Conservation (phyloP, 306 rosid genomes). For the Potentilla sterilis region DNA sequence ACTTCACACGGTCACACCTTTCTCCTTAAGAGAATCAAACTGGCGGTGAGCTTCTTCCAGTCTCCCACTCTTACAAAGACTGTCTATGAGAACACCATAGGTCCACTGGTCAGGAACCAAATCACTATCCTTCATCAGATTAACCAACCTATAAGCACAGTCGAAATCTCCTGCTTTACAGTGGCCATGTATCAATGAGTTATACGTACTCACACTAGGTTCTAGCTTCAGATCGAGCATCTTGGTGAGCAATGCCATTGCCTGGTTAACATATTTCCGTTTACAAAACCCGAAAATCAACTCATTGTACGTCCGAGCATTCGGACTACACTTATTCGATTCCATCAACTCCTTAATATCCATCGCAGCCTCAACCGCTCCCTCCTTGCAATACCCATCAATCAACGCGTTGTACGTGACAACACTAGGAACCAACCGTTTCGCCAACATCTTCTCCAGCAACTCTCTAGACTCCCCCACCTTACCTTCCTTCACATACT, state of each 20-base stretch:
- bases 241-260: neutral
- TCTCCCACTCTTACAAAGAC: neutral
- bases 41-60: neutral
- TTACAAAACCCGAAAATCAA: neutral
- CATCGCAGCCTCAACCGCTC: neutral
- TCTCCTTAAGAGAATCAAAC: neutral
- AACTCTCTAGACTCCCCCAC: neutral
- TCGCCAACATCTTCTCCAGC: neutral
- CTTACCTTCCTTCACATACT: neutral
- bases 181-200: neutral
- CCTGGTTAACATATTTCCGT: neutral
- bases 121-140: neutral
- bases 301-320: neutral
- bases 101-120: constrained; percentile 3
- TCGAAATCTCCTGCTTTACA: neutral
- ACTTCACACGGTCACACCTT: neutral
- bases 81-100: neutral
- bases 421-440: neutral
- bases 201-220: neutral
- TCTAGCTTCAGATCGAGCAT: neutral
- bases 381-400: constrained; percentile 8
- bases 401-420: neutral
- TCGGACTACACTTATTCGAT: neutral
- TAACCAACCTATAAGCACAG: neutral
- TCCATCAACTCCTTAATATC: neutral